Evolutionary conservation across 345 rosid species (phyloP).

Genomic region (Dovyalis caffra): DNA sequence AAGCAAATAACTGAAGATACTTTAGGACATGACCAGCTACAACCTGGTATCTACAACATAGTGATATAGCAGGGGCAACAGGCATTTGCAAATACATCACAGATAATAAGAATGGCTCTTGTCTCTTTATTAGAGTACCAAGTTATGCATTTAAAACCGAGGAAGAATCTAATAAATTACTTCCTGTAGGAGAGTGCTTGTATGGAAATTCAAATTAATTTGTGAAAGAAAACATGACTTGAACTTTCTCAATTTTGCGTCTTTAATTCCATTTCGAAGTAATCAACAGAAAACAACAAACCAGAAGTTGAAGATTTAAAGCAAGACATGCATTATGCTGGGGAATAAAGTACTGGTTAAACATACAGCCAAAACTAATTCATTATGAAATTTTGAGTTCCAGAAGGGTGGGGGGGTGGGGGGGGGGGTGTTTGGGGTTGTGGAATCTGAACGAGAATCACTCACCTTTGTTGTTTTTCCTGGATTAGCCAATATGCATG

Average conservation of each 20-base stretch:
- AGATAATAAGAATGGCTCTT: not conserved
- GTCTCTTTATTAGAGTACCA: not conserved
- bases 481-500: conserved; percentile 37
- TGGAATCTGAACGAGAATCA: not conserved
- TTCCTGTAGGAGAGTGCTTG: not conserved
- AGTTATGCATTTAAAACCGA: too few relatives aligned
- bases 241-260: not conserved
- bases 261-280: not conserved
- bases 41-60: not conserved
- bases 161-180: not conserved
- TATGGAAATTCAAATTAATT: not conserved
- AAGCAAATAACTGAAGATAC: not conserved
- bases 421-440: too few relatives aligned
- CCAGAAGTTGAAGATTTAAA: not conserved
- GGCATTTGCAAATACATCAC: not conserved
- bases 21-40: not conserved
- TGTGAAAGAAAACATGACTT: not conserved
- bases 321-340: too few relatives aligned
- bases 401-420: too few relatives aligned
- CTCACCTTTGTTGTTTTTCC: conserved; percentile 65
- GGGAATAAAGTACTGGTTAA: too few relatives aligned
- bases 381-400: too few relatives aligned
- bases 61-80: not conserved
- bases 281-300: not conserved
- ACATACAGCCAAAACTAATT: too few relatives aligned